These are phyloP conservation scores for Cerrena zonata DNA, from an alignment of 1,284 basidiomycete species.

Conservation along the genomic window DNA sequence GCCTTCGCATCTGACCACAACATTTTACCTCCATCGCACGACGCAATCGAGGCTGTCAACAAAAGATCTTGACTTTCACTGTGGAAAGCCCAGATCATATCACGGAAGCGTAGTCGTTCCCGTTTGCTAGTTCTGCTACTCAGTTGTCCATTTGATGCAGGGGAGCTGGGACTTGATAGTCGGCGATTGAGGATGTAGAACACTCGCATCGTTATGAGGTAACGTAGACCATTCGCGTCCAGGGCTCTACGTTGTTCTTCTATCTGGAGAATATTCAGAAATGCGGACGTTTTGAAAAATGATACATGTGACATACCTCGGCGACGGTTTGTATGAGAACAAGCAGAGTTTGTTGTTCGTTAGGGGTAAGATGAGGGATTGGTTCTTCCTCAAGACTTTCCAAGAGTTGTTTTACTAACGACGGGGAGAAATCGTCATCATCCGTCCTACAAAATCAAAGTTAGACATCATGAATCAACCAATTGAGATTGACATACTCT, in stretches of 20 bases:
- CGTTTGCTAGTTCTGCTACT: slow-evolving; percentile 45
- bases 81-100: slow-evolving; percentile 93
- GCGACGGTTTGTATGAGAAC: slow-evolving; percentile 80
- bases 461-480: neutral
- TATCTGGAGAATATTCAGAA: slow-evolving; percentile 59
- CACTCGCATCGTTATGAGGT: slow-evolving; percentile 81
- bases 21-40: slow-evolving; percentile 74
- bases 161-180: slow-evolving; percentile 42
- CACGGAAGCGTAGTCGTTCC: slow-evolving; percentile 78
- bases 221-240: slow-evolving; percentile 85
- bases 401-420: slow-evolving; percentile 57
- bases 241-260: slow-evolving; percentile 82
- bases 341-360: slow-evolving; percentile 75
- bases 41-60: slow-evolving; percentile 61
- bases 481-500: slow-evolving; percentile 31
- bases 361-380: slow-evolving; percentile 64
- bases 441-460: slow-evolving; percentile 28
- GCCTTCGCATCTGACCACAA: slow-evolving; percentile 82
- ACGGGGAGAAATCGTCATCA: slow-evolving; percentile 59
- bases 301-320: slow-evolving; percentile 61
- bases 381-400: slow-evolving; percentile 58
- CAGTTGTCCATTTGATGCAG: slow-evolving; percentile 34
- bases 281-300: neutral
- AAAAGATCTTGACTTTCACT: slow-evolving; percentile 87
- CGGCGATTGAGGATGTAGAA: slow-evolving; percentile 74